Conservation (phyloP, 257 asterid species). For the Scutellaria minor region DNA sequence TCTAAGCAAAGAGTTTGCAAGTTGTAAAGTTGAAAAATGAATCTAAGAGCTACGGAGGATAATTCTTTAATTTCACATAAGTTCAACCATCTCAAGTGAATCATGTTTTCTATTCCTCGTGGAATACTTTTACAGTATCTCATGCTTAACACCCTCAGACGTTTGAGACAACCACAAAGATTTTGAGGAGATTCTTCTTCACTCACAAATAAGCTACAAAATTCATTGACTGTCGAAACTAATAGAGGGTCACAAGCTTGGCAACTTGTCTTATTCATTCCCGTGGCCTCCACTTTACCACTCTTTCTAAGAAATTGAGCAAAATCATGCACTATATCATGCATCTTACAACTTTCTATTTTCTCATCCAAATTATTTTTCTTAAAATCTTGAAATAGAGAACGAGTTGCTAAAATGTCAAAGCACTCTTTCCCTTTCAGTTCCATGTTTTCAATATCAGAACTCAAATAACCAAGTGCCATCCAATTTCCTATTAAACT, state of each 20-base stretch:
- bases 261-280: neutral
- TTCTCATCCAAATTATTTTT: neutral
- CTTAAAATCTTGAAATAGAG: conserved; percentile 28
- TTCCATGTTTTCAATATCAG: too few species aligned
- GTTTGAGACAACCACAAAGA: neutral
- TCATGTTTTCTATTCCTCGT: conserved; percentile 24
- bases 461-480: too few species aligned
- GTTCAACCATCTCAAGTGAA: conserved; percentile 32
- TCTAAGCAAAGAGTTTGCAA: neutral
- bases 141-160: neutral
- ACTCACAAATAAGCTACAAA: neutral
- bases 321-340: conserved; percentile 37
- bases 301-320: conserved; percentile 25
- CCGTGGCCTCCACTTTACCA: neutral
- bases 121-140: conserved; percentile 24
- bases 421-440: conserved; percentile 7
- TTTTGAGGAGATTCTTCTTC: neutral
- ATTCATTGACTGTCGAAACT: neutral
- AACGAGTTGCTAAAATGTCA: conserved; percentile 13
- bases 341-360: conserved; percentile 16
- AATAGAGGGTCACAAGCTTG: neutral
- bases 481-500: too few species aligned
- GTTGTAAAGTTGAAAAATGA: neutral
- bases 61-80: neutral
- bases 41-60: too few species aligned